Conservation (phyloP, 2,329 filamentous ascomycete genomes). For the Sodiomyces alkalinus region DNA sequence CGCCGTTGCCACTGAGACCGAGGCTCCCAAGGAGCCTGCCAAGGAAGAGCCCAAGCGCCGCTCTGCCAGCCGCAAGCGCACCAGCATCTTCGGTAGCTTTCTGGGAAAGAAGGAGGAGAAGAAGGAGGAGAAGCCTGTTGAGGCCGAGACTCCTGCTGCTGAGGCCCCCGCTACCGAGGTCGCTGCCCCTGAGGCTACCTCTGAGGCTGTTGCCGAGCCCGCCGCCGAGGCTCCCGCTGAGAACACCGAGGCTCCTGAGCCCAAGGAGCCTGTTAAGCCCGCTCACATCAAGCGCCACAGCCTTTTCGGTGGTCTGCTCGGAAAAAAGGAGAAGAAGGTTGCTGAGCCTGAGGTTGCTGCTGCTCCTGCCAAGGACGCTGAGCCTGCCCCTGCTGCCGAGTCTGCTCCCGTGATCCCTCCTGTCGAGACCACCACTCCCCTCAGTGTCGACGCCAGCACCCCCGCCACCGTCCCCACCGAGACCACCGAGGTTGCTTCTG, state of each 20-base stretch:
- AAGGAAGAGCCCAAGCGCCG: slow-evolving; percentile 46
- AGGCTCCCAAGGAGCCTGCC: slow-evolving; percentile 23
- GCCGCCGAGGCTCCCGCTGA: slow-evolving; percentile 15
- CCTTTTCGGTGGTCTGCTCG: slow-evolving; percentile 36
- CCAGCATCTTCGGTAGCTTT: slow-evolving; percentile 46
- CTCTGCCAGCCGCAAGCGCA: slow-evolving; percentile 50
- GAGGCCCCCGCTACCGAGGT: slow-evolving; percentile 21
- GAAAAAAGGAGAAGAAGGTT: slow-evolving; percentile 46
- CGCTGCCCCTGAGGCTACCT: slow-evolving; percentile 16
- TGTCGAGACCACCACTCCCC: slow-evolving; percentile 39
- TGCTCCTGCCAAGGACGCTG: slow-evolving; percentile 25
- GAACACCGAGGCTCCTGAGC: slow-evolving; percentile 15
- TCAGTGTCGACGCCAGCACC: slow-evolving; percentile 33
- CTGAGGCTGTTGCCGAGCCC: slow-evolving; percentile 6
- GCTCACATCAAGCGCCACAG: slow-evolving; percentile 38
- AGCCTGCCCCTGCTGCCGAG: slow-evolving; percentile 26
- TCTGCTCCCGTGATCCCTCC: slow-evolving; percentile 43
- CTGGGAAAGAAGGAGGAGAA: slow-evolving; percentile 39
- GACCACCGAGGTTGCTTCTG: slow-evolving; percentile 25
- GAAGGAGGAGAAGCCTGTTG: slow-evolving; percentile 25
- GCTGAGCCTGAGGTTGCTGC: slow-evolving; percentile 30
- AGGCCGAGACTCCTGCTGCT: slow-evolving; percentile 15
- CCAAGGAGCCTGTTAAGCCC: slow-evolving; percentile 21
- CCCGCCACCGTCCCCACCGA: slow-evolving; percentile 31
- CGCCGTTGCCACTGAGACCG: slow-evolving; percentile 19